phyloP scores from a whole-genome alignment of 257 asterid species.

The Forsythia suspensa region DNA sequence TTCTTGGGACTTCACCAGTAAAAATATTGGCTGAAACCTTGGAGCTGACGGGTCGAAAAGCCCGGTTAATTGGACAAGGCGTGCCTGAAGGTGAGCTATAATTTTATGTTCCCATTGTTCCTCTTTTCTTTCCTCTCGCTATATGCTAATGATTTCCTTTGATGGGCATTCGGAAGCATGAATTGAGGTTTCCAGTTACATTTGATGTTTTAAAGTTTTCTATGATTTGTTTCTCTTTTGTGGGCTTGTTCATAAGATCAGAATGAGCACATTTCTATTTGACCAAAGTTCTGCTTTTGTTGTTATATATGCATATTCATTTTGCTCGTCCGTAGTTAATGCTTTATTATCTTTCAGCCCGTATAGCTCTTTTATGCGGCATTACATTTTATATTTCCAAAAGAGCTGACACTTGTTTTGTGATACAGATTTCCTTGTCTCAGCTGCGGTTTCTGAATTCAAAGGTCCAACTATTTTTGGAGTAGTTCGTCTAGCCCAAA shows the following conservation, averaged over 20 bases:
- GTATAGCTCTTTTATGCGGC: neutral
- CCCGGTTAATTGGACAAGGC: slow-evolving; percentile 91
- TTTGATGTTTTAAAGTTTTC: neutral
- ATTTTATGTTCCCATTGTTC: neutral
- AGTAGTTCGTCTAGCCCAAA: slow-evolving; percentile 89
- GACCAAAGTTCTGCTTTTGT: neutral
- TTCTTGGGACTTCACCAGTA: slow-evolving; percentile 79
- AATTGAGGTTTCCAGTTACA: neutral
- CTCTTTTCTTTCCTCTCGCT: neutral
- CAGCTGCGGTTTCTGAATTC: slow-evolving; percentile 90
- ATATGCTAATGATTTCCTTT: neutral
- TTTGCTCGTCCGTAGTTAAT: neutral
- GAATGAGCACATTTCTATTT: neutral
- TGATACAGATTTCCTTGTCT: slow-evolving; percentile 70
- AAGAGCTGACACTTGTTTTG: neutral
- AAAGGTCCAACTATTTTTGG: slow-evolving; percentile 85
- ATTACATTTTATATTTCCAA: neutral
- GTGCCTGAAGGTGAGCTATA: slow-evolving; percentile 59
- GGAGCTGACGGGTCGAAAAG: slow-evolving; percentile 86
- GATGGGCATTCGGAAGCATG: neutral
- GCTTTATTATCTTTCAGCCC: neutral
- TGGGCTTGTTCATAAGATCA: slow-evolving; percentile 5
- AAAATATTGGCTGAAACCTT: slow-evolving; percentile 80
- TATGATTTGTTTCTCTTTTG: neutral
- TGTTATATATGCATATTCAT: neutral